A percentile compares a stretch with the other conserved stretches of the same genome.
These are phyloP conservation scores for Trichosporon asahii DNA, from an alignment of 1,284 basidiomycete species.

Conservation along the genomic window DNA sequence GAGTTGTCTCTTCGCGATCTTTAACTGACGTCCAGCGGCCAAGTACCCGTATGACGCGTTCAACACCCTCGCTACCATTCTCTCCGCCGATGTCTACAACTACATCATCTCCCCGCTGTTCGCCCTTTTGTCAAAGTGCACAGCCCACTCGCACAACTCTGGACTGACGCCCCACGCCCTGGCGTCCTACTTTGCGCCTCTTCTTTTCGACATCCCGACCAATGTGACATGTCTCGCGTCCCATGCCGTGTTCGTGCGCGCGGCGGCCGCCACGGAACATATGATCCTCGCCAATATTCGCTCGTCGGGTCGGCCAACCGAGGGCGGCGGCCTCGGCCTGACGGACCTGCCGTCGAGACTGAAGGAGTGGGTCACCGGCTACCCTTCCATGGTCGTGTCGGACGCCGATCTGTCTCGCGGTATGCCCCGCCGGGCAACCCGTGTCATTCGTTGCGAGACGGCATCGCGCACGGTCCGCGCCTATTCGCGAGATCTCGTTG, in stretches of 20 bases:
- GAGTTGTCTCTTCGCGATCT: conserved; percentile 37
- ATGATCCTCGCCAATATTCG: conserved; percentile 79
- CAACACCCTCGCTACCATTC: conserved; percentile 55
- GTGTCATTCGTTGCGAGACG: conserved; percentile 66
- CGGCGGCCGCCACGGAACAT: conserved; percentile 81
- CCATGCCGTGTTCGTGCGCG: conserved; percentile 73
- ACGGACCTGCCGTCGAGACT: conserved; percentile 69
- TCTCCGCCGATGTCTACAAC: conserved; percentile 56
- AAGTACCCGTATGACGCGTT: conserved; percentile 70
- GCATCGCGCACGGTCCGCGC: conserved; percentile 73
- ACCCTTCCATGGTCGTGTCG: conserved; percentile 64
- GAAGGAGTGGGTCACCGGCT: conserved; percentile 80
- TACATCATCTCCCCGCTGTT: conserved; percentile 65
- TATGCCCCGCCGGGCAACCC: conserved; percentile 66
- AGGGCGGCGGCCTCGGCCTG: conserved; percentile 56
- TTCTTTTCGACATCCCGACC: conserved; percentile 63
- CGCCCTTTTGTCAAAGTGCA: conserved; percentile 69
- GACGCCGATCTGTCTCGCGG: conserved; percentile 47
- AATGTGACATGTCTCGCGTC: conserved; percentile 66
- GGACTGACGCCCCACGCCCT: conserved; percentile 79
- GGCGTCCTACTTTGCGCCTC: conserved; percentile 80
- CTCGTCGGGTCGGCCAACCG: conserved; percentile 60
- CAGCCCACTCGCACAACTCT: conserved; percentile 71
- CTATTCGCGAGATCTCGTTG: conserved; percentile 75
- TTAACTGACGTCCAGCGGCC: conserved; percentile 54